phyloP scores from a whole-genome alignment of 1,139 yeast species.

The Suhomyces atakaporum region DNA sequence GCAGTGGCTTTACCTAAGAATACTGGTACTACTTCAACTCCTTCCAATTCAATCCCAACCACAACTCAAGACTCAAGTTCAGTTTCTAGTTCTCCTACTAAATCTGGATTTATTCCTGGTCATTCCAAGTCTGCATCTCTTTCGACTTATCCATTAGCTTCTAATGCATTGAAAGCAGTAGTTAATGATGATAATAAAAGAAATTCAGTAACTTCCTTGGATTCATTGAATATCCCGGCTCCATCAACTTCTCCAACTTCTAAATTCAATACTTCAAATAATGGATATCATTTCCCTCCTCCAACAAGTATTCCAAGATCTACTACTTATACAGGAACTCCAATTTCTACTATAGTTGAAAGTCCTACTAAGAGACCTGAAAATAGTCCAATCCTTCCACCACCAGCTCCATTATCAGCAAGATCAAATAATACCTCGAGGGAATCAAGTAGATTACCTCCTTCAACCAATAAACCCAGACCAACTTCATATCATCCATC shows the following conservation, averaged over 20 bases:
- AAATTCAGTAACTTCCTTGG: constrained; percentile 23
- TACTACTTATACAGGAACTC: constrained; percentile 44
- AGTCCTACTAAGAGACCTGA: constrained; percentile 38
- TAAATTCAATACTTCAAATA: constrained; percentile 7
- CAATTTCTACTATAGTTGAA: constrained; percentile 47
- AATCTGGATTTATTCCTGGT: constrained; percentile 27
- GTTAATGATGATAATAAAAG: constrained; percentile 43
- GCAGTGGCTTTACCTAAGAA: constrained; percentile 37
- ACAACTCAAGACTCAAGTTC: constrained; percentile 8
- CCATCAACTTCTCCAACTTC: constrained; percentile 12
- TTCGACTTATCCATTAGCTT: constrained; percentile 51
- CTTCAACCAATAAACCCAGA: constrained; percentile 60
- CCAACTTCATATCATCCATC: constrained; percentile 81
- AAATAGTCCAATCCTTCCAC: constrained; percentile 9
- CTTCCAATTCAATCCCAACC: constrained; percentile 4
- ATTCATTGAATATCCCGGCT: constrained; percentile 14
- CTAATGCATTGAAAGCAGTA: constrained; percentile 67
- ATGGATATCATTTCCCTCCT: constrained; percentile 19
- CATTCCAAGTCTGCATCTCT: constrained; percentile 41
- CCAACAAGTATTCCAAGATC: constrained; percentile 35
- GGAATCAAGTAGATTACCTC: constrained; percentile 39
- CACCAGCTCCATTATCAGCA: constrained; percentile 16
- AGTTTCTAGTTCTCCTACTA: constrained; percentile 21
- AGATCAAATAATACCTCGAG: constrained; percentile 18
- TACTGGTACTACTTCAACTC: constrained; percentile 3